Percentiles rank a stretch among this genome's conserved stretches.
Conservation (phyloP, 345 rosid genomes). For the Brassica incana region DNA sequence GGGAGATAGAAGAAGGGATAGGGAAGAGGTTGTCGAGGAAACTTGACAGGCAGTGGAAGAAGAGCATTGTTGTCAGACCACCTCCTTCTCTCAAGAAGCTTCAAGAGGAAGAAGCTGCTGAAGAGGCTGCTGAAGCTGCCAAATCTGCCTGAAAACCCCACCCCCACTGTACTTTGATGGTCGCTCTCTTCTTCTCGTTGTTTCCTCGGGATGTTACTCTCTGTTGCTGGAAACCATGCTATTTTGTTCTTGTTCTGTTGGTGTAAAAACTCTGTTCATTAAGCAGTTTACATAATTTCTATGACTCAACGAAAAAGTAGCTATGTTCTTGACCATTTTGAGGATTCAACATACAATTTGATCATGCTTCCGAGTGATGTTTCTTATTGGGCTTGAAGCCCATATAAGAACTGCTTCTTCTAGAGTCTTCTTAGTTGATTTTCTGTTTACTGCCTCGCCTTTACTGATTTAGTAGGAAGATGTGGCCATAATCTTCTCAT, state of each 20-base stretch:
- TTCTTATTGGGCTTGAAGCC: not conserved
- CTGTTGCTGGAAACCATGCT: constrained; percentile 12
- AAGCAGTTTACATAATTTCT: not conserved
- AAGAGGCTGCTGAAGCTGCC: constrained; percentile 66
- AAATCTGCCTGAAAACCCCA: constrained; percentile 41
- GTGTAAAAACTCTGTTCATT: constrained; percentile 13
- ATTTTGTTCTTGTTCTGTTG: not conserved
- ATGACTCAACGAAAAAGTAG: not conserved
- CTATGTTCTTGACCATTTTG: not conserved
- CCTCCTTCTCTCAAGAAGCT: constrained; percentile 76
- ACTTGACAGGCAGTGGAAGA: constrained; percentile 87
- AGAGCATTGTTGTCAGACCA: constrained; percentile 78
- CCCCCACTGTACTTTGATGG: not conserved
- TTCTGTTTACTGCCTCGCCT: not conserved
- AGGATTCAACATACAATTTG: not conserved
- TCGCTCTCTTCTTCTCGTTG: not conserved
- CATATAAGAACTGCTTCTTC: not conserved
- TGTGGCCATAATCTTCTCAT: not conserved
- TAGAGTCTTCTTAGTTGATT: not conserved
- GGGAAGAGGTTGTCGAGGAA: constrained; percentile 88
- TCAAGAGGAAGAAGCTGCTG: constrained; percentile 84
- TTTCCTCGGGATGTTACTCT: not conserved
- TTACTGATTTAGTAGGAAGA: not conserved
- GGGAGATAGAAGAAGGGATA: constrained; percentile 89
- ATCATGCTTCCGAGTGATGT: not conserved